phyloP scores from a whole-genome alignment of 1,284 basidiomycete genomes.

The Filobasidium uniguttulatum region DNA sequence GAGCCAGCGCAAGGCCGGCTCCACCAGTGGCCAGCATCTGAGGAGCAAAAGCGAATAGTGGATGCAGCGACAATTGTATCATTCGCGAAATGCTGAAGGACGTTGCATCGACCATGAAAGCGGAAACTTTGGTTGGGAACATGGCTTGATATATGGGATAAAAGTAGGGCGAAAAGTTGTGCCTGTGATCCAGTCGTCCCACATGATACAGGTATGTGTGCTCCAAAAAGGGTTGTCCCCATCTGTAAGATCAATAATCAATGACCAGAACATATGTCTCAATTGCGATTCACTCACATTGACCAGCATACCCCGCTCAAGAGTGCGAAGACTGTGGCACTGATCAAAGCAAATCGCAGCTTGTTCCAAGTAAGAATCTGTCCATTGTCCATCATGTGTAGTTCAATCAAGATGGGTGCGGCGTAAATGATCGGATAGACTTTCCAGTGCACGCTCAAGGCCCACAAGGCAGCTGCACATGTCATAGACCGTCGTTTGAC shows the following conservation, averaged over 20 bases:
- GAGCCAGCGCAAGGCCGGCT: conserved; percentile 32
- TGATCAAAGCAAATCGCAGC: conserved; percentile 54
- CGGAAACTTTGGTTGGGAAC: conserved; percentile 25
- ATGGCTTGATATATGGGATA: conserved; percentile 70
- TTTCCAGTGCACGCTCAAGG: conserved; percentile 79
- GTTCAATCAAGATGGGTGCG: conserved; percentile 54
- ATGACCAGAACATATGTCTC: background rate
- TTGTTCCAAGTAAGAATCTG: conserved; percentile 46
- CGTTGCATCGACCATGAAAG: conserved; percentile 20
- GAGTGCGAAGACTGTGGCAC: conserved; percentile 53
- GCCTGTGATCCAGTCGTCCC: conserved; percentile 79
- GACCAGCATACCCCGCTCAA: conserved; percentile 57
- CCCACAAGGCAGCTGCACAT: conserved; percentile 54
- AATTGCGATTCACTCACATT: conserved; percentile 47
- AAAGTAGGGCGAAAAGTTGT: conserved; percentile 97
- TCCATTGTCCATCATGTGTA: conserved; percentile 29
- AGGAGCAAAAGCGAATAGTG: conserved; percentile 37
- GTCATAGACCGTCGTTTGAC: conserved; percentile 31
- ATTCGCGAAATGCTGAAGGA: conserved; percentile 39
- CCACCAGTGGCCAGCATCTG: conserved; percentile 30
- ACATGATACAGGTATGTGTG: conserved; percentile 92
- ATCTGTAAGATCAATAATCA: conserved; percentile 43
- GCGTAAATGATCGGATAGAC: conserved; percentile 91
- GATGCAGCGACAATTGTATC: conserved; percentile 24
- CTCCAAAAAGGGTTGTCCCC: conserved; percentile 83